A percentile compares a stretch with the other conserved stretches of the same genome.
These are phyloP conservation scores for Pleurotus cornucopiae DNA, from an alignment of 768 basidiomycete genomes.

Conservation along the genomic window DNA sequence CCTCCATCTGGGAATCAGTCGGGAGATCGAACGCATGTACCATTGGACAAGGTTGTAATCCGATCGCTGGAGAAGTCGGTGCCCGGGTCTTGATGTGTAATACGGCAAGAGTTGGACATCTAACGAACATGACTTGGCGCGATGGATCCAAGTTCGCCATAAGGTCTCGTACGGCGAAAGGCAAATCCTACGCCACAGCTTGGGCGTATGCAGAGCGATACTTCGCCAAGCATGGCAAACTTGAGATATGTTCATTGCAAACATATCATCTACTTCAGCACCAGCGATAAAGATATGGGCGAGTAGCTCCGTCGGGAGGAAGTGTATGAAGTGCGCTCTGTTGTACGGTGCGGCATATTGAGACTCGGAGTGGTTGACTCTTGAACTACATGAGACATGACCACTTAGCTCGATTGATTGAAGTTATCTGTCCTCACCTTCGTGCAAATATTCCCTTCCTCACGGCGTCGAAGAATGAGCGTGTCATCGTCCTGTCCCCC, in stretches of 20 bases:
- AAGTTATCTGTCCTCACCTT: slow-evolving; percentile 21
- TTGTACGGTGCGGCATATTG: background rate
- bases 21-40: slow-evolving; percentile 55
- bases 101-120: slow-evolving; percentile 49
- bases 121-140: slow-evolving; percentile 57
- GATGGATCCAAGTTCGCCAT: slow-evolving; percentile 60
- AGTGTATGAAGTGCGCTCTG: slow-evolving; percentile 46
- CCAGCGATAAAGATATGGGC: slow-evolving; percentile 61
- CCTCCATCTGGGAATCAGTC: slow-evolving; percentile 53
- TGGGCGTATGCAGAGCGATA: slow-evolving; percentile 54
- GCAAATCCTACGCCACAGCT: slow-evolving; percentile 60
- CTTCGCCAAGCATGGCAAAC: slow-evolving; percentile 65
- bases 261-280: slow-evolving; percentile 48
- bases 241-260: slow-evolving; percentile 63
- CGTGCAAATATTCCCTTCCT: slow-evolving; percentile 32
- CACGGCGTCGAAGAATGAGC: slow-evolving; percentile 45
- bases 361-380: background rate
- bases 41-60: slow-evolving; percentile 49
- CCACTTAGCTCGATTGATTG: background rate
- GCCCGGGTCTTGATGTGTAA: slow-evolving; percentile 20
- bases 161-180: slow-evolving; percentile 45
- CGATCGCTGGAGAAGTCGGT: slow-evolving; percentile 23
- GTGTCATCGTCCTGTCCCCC: slow-evolving; percentile 39
- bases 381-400: background rate
- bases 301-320: slow-evolving; percentile 61